Evolutionary conservation across 495 filamentous ascomycete species (phyloP).

Genomic region (Penicillium herquei): DNA sequence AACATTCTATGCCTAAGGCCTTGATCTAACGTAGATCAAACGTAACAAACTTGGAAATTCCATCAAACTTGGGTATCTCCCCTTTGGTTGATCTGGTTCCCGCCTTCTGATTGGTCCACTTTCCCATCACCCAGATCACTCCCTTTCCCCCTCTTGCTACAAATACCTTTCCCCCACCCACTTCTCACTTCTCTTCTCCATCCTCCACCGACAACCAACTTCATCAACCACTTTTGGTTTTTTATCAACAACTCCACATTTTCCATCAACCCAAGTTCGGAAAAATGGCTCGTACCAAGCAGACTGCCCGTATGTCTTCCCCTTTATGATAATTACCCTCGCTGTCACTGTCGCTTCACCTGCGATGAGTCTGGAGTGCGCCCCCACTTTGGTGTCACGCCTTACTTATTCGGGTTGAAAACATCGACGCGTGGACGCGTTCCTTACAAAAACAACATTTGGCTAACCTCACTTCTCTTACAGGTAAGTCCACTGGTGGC

Average conservation of each 20-base stretch:
- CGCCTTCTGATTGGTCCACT: slow-evolving; percentile 19
- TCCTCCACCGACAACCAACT: slow-evolving; percentile 30
- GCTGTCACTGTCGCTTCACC: slow-evolving; percentile 1
- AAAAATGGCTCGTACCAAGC: slow-evolving; percentile 98
- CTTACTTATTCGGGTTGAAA: neutral
- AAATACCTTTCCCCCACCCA: slow-evolving; percentile 52
- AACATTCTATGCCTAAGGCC: too few relatives aligned
- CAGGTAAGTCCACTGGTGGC: slow-evolving; percentile 96
- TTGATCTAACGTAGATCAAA: slow-evolving; percentile 22
- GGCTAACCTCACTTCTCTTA: slow-evolving; percentile 33
- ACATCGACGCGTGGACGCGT: slow-evolving; percentile 19
- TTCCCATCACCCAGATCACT: slow-evolving; percentile 40
- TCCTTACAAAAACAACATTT: slow-evolving; percentile 23
- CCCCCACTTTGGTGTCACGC: too few relatives aligned
- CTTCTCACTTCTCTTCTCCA: slow-evolving; percentile 44
- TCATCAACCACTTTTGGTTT: slow-evolving; percentile 39
- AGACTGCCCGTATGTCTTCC: slow-evolving; percentile 79
- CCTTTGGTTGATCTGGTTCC: slow-evolving; percentile 30
- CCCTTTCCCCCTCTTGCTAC: slow-evolving; percentile 38
- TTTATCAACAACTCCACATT: slow-evolving; percentile 39
- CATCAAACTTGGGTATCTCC: neutral
- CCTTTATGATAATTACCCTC: neutral
- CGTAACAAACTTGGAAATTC: slow-evolving; percentile 1
- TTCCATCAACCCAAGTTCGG: slow-evolving; percentile 40
- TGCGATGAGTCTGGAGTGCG: neutral